phyloP scores from a whole-genome alignment of 2,329 filamentous ascomycete species.

The Neocucurbitaria cava region DNA sequence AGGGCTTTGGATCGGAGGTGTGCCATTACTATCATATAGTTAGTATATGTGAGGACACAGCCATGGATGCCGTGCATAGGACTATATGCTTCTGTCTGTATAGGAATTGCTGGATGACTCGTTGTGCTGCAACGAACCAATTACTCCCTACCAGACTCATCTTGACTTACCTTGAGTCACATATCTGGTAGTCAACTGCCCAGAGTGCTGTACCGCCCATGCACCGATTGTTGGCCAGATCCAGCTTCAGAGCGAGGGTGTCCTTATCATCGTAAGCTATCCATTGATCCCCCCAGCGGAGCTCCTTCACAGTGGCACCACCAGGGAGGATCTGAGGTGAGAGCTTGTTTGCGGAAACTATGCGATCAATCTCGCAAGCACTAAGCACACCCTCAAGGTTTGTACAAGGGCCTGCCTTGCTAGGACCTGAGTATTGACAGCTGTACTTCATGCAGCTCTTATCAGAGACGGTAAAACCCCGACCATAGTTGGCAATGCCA shows the following conservation, averaged over 20 bases:
- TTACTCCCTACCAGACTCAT: too few relatives aligned
- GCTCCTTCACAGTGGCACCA: constrained; percentile 43
- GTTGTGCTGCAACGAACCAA: too few relatives aligned
- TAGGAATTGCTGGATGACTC: too few relatives aligned
- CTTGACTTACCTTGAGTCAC: constrained; percentile 10
- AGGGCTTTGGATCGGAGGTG: constrained; percentile 2
- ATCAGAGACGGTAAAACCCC: constrained; percentile 37
- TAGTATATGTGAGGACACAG: not conserved
- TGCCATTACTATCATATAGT: not conserved
- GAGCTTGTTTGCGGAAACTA: constrained; percentile 30
- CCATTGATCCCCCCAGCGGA: constrained; percentile 50
- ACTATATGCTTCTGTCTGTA: too few relatives aligned
- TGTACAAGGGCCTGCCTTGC: constrained; percentile 28
- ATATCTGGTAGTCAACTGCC: constrained; percentile 27
- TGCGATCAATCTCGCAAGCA: constrained; percentile 46
- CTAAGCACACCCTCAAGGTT: constrained; percentile 43
- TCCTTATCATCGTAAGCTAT: constrained; percentile 50
- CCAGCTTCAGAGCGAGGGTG: constrained; percentile 31
- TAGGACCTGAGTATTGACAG: constrained; percentile 28
- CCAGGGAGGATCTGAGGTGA: constrained; percentile 30
- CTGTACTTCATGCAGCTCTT: constrained; percentile 24
- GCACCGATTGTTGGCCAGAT: constrained; percentile 30
- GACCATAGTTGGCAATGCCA: constrained; percentile 58
- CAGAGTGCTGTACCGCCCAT: constrained; percentile 34
- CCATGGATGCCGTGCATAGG: too few relatives aligned